Evolutionary conservation across 257 asterid species (phyloP), one percentile per base, ranked within the genome.

Genomic region (Nicotiana paniculata): DNA sequence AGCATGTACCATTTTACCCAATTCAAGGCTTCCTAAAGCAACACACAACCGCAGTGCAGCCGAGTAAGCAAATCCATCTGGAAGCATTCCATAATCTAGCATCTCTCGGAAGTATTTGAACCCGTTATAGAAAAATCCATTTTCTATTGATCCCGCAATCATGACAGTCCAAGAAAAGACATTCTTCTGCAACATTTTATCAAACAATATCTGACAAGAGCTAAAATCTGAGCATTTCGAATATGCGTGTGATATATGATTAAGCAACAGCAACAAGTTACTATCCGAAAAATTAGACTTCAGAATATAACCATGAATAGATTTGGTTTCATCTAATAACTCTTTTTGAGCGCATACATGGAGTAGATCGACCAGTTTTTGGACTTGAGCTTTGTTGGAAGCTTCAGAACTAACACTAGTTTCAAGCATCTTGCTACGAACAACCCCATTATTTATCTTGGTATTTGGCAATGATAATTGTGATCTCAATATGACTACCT

Each of bases 81-180:
- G 89, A 46, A 77, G 51, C 84, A 82, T 80, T 58, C 91, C 92
- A 48, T 68, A 62, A 65, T 82, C 79, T 79, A 81, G 81, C 94
- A 89, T 88, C 84, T 83, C 63, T 77, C 39, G 76, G 82, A 86
- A 91, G 66, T 81, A 86, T 11, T 57, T 70, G 24, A 81, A 75
- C 81, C 91, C 90, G 17, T 89, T 89, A 32, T 9, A 55, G 68
- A 81, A 86, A 17, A 72, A 28, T 10, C 57, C 83, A 63, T 83
- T 90, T 65, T 89, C 85, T 83, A 86, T 85, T 53, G 86, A 86
- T 62, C 90, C 92, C 13, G 15, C 81, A 59, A 90, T 88, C 91
- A 90, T 86, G 85, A 82, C 89, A 81, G 90, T 90, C 92, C 94
- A 89, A 46, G 91, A 89, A 83, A 88, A 90, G 37, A 83, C 88